A percentile compares a stretch with the other conserved stretches of the same genome.
These are phyloP conservation scores for Trichoderma koningiopsis DNA, from an alignment of 2,329 filamentous ascomycete species.

Conservation along the genomic window DNA sequence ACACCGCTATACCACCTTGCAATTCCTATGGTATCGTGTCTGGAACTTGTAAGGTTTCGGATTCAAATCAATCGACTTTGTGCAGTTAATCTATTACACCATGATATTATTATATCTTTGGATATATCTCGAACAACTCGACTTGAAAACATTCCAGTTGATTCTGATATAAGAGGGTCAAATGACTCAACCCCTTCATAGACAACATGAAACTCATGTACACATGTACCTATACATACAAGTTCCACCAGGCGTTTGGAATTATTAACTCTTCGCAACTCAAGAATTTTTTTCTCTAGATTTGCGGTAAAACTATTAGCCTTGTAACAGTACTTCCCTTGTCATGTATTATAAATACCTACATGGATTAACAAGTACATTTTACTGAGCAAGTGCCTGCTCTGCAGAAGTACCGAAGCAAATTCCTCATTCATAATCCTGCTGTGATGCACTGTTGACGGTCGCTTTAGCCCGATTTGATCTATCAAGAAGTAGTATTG, in stretches of 20 bases:
- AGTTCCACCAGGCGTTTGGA: not conserved
- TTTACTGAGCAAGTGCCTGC: not conserved
- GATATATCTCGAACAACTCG: not conserved
- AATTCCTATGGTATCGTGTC: not conserved
- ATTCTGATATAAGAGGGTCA: not conserved
- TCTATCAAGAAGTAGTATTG: not conserved
- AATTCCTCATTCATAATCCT: not conserved
- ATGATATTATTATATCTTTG: not conserved
- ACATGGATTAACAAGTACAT: not conserved
- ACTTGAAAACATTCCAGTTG: not conserved
- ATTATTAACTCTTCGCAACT: not conserved
- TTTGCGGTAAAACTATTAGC: not conserved
- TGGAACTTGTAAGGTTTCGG: not conserved
- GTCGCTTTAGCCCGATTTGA: not conserved
- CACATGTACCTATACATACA: not conserved
- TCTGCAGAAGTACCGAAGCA: not conserved
- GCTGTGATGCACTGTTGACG: not conserved
- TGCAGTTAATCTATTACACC: not conserved
- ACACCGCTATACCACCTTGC: not conserved
- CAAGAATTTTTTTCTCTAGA: not conserved
- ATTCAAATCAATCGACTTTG: not conserved
- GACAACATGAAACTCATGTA: not conserved
- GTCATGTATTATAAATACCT: not conserved
- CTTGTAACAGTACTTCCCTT: not conserved
- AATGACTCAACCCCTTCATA: not conserved